Percentiles rank a stretch among this genome's conserved stretches.
These are phyloP conservation scores for Colletotrichum liaoningense DNA, from an alignment of 2,329 filamentous ascomycete species.

Conservation along the genomic window DNA sequence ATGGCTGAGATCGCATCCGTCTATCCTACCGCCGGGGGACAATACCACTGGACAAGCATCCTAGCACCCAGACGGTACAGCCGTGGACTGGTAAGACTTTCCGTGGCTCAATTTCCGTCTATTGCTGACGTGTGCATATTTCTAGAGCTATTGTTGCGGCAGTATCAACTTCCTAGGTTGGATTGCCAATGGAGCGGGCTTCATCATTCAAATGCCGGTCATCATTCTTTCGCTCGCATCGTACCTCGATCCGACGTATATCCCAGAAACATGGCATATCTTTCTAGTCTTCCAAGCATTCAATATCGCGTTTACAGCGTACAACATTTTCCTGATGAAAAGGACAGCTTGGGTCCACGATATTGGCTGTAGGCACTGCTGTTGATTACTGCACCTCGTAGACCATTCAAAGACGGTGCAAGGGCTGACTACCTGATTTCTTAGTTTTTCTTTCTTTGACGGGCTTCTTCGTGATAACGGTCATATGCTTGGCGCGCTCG, in stretches of 20 bases:
- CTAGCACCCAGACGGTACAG: conserved; percentile 38
- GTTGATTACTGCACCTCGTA: neutral
- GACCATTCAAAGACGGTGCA: neutral
- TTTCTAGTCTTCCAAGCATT: conserved; percentile 22
- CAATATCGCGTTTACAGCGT: conserved; percentile 7
- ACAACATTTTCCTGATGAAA: conserved; percentile 27
- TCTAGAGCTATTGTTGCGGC: conserved; percentile 24
- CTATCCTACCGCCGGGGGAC: conserved; percentile 51
- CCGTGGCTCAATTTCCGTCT: rapidly evolving
- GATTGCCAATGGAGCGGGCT: conserved; percentile 28
- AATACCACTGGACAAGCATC: conserved; percentile 51
- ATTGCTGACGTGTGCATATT: neutral
- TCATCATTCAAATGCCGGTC: conserved; percentile 30
- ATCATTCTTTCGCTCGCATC: conserved; percentile 17
- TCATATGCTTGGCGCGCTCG: conserved; percentile 43
- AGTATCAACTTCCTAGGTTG: conserved; percentile 24
- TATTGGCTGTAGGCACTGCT: conserved; percentile 3
- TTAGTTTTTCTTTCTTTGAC: conserved; percentile 17
- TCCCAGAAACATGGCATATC: conserved; percentile 24
- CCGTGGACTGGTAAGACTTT: neutral
- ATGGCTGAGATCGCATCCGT: conserved; percentile 50
- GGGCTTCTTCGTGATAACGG: conserved; percentile 44
- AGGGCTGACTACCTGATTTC: neutral
- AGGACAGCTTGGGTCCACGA: conserved; percentile 20
- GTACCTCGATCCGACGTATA: conserved; percentile 14